These are phyloP conservation scores for Scedosporium aurantiacum DNA, from an alignment of 2,329 filamentous ascomycete species.

Conservation along the genomic window DNA sequence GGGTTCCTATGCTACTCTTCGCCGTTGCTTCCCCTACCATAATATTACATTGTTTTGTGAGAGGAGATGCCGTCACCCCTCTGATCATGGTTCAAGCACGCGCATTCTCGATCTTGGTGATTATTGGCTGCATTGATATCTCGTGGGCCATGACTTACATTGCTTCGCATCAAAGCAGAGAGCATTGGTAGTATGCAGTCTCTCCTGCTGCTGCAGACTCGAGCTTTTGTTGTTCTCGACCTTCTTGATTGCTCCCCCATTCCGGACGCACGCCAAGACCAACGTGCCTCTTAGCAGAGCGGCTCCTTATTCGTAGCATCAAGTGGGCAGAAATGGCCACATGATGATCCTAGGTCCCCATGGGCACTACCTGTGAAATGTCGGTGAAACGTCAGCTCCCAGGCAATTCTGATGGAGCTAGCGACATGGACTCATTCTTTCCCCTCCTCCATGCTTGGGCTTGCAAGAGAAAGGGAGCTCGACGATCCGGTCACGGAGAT, in stretches of 20 bases:
- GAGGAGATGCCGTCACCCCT: neutral
- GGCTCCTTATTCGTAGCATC: neutral
- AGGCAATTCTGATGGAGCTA: neutral
- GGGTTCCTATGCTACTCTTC: neutral
- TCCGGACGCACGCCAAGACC: constrained; percentile 3
- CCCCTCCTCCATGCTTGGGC: neutral
- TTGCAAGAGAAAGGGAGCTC: too few relatives aligned
- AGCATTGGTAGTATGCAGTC: neutral
- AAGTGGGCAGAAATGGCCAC: neutral
- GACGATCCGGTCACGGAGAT: too few relatives aligned
- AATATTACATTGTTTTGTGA: neutral
- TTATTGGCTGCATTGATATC: neutral
- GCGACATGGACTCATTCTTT: too few relatives aligned
- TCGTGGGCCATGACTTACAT: constrained; percentile 1
- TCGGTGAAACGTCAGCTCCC: constrained; percentile 2
- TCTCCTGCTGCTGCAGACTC: neutral
- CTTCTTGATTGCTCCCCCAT: neutral
- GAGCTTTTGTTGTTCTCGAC: neutral
- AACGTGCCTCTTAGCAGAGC: neutral
- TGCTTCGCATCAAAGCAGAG: neutral
- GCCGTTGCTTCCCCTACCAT: neutral
- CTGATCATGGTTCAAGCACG: neutral
- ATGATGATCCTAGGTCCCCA: neutral
- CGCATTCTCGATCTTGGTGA: neutral
- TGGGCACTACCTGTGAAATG: neutral